Percentiles rank a stretch among this genome's conserved stretches.
Conservation (phyloP, 2,329 filamentous ascomycete genomes). For the Thelonectria blattea region DNA sequence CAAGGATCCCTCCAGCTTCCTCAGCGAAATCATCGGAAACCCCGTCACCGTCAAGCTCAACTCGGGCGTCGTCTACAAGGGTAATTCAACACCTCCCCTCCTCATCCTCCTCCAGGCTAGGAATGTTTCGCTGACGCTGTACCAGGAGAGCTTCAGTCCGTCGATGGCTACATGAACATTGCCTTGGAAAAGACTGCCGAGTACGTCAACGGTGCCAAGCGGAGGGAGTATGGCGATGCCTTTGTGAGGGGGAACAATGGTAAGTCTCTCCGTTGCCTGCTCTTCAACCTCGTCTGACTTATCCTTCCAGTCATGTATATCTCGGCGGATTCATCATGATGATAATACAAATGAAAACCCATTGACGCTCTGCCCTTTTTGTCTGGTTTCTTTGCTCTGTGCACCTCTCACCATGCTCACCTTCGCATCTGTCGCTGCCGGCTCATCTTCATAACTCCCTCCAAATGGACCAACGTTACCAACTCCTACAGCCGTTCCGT, state of each 20-base stretch:
- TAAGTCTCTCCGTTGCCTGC: slow-evolving; percentile 46
- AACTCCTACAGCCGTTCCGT: slow-evolving; percentile 52
- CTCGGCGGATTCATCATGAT: slow-evolving; percentile 61
- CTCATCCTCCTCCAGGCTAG: background rate
- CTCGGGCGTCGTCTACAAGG: slow-evolving; percentile 98
- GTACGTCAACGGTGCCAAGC: slow-evolving; percentile 83
- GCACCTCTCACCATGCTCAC: background rate
- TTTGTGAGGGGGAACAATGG: slow-evolving; percentile 97
- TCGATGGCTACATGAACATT: slow-evolving; percentile 99
- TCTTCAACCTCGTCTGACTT: slow-evolving; percentile 20
- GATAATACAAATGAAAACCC: slow-evolving; percentile 28
- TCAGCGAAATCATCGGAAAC: slow-evolving; percentile 92
- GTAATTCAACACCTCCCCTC: slow-evolving; percentile 51
- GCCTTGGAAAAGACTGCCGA: slow-evolving; percentile 95
- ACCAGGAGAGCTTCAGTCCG: slow-evolving; percentile 89
- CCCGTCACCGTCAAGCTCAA: slow-evolving; percentile 97
- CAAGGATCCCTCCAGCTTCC: slow-evolving; percentile 91
- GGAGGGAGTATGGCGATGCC: slow-evolving; percentile 87
- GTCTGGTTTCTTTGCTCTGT: slow-evolving; percentile 27
- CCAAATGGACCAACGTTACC: slow-evolving; percentile 26
- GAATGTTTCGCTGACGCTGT: slow-evolving; percentile 19
- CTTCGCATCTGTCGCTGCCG: background rate
- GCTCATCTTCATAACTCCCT: background rate
- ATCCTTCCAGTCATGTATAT: slow-evolving; percentile 69
- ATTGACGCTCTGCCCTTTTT: slow-evolving; percentile 20